Percentiles rank a stretch among this genome's conserved stretches.
Evolutionary conservation across 805 yeast species (phyloP).

Genomic region (Wickerhamomyces tratensis): DNA sequence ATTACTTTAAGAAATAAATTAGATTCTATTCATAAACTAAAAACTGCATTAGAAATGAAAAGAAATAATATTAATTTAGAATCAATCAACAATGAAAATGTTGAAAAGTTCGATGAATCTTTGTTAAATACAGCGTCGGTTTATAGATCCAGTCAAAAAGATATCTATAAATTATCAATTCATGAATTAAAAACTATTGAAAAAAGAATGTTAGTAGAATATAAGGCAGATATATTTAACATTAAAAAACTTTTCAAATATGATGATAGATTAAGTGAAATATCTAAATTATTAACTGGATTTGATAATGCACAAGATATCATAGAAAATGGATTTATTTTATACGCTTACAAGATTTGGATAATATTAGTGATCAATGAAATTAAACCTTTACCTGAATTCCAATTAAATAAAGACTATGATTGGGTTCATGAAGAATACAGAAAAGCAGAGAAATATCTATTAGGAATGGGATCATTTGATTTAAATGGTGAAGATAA

Average conservation of each 20-base stretch:
- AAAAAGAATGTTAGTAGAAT: constrained; percentile 32
- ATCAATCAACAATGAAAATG: constrained; percentile 1
- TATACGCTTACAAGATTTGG: constrained; percentile 32
- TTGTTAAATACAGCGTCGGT: constrained; percentile 23
- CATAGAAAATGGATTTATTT: constrained; percentile 33
- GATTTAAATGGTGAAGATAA: no score
- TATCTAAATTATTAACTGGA: constrained; percentile 19
- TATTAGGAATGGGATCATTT: no score
- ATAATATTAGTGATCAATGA: constrained; percentile 38
- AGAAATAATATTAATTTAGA: constrained; percentile 13
- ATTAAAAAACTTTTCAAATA: constrained; percentile 41
- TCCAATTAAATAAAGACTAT: constrained; percentile 7
- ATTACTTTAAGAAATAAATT: constrained; percentile 42
- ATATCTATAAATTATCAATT: constrained; percentile 33
- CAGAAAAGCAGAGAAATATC: no score
- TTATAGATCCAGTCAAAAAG: constrained; percentile 42
- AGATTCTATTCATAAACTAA: constrained; percentile 46
- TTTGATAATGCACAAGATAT: constrained; percentile 34
- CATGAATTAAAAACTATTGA: constrained; percentile 38
- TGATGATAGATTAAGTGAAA: constrained; percentile 30
- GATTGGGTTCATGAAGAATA: constrained; percentile 8
- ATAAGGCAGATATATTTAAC: constrained; percentile 35
- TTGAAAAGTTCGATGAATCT: constrained; percentile 7
- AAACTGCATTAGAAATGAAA: constrained; percentile 46
- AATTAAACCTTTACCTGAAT: constrained; percentile 22